These are phyloP conservation scores for Oryza rufipogon DNA, from an alignment of 176 grass and related monocot species.

Conservation along the genomic window DNA sequence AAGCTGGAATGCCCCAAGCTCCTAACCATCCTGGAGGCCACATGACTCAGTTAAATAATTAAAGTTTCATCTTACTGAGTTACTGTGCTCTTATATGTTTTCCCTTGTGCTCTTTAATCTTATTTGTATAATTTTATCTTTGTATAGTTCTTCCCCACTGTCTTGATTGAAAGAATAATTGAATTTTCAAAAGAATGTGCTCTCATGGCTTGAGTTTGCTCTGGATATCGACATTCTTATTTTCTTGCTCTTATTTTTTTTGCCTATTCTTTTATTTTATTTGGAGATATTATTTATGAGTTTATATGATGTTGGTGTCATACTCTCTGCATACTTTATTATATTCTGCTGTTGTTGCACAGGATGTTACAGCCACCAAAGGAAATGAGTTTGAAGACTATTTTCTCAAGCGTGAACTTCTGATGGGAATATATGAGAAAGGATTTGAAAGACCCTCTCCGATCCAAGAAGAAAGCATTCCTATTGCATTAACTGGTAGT, in stretches of 20 bases:
- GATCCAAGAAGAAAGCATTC: slow-evolving; percentile 99
- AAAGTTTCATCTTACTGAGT: no score
- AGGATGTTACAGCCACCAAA: slow-evolving; percentile 98
- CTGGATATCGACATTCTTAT: not conserved
- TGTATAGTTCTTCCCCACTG: no score
- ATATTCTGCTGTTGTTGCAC: slow-evolving; percentile 8
- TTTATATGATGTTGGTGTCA: not conserved
- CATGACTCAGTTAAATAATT: not conserved
- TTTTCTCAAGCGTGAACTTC: slow-evolving; percentile 93
- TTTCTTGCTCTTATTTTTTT: slow-evolving; percentile 3
- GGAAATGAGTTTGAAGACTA: slow-evolving; percentile 99
- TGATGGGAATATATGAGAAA: slow-evolving; percentile 98
- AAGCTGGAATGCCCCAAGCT: not conserved
- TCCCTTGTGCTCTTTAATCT: no score
- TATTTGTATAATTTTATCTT: no score
- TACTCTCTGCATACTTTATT: slow-evolving; percentile 1
- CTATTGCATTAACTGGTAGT: slow-evolving; percentile 94
- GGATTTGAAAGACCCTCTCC: slow-evolving; percentile 97
- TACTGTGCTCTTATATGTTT: no score
- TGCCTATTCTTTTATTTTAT: slow-evolving; percentile 9
- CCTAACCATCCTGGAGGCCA: not conserved
- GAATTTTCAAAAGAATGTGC: slow-evolving; percentile 12
- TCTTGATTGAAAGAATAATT: no score
- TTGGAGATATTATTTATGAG: not conserved
- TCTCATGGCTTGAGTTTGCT: slow-evolving; percentile 1